Conservation (phyloP, 768 basidiomycete genomes). For the Naematelia aurantialba region DNA sequence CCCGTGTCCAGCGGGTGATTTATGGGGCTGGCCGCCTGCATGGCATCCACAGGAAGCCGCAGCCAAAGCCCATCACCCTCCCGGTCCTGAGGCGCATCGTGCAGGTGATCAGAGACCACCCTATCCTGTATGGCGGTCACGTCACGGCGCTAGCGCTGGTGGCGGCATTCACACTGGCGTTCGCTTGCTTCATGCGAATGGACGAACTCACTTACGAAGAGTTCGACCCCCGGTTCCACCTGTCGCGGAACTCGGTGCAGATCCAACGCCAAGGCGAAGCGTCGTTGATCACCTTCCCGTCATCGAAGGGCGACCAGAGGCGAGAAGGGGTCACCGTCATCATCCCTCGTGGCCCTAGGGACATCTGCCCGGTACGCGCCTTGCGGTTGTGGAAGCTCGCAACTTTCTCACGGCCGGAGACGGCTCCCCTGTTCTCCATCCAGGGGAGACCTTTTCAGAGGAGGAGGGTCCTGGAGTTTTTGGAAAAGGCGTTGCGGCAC, state of each 20-base stretch:
- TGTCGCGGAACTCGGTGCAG: no score
- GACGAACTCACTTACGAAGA: neutral
- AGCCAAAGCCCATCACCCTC: conserved; percentile 9
- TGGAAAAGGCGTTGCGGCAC: no score
- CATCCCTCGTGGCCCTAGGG: no score
- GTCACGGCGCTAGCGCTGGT: conserved; percentile 1
- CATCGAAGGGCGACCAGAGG: conserved; percentile 8
- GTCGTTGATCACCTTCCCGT: conserved; percentile 4
- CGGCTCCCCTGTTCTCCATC: no score
- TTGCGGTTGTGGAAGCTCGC: no score
- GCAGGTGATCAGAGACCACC: neutral
- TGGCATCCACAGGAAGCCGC: neutral
- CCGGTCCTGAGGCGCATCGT: conserved; percentile 8
- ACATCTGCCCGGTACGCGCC: no score
- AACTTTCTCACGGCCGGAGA: no score
- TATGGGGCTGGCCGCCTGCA: neutral
- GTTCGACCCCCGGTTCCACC: conserved; percentile 3
- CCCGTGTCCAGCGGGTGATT: conserved; percentile 2
- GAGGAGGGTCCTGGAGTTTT: no score
- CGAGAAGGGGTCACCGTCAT: no score
- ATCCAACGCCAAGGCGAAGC: no score
- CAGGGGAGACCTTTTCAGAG: no score
- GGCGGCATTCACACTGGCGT: conserved; percentile 6
- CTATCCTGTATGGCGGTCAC: neutral
- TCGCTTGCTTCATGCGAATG: conserved; percentile 9